These are phyloP conservation scores for Liquidambar formosana DNA, from an alignment of 164 flowering plant species.

Conservation along the genomic window DNA sequence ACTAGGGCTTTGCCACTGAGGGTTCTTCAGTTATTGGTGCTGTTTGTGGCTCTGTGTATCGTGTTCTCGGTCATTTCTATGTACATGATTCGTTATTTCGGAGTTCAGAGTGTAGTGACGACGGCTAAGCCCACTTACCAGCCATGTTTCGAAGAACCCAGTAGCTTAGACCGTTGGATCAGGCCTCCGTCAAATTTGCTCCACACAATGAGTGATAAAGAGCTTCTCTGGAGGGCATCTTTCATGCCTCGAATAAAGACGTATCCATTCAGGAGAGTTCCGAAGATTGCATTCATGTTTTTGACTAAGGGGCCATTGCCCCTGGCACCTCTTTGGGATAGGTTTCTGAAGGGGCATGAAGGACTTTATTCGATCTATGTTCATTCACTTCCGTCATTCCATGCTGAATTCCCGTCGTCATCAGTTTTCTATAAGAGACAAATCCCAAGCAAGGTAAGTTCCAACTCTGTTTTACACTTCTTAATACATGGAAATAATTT, in stretches of 20 bases:
- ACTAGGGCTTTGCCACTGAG: conserved; percentile 38
- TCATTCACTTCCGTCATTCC: conserved; percentile 50
- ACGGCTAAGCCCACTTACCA: conserved; percentile 21
- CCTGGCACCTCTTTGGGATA: conserved; percentile 65
- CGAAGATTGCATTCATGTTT: conserved; percentile 70
- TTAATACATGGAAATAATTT: no score
- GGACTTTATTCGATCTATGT: conserved; percentile 50
- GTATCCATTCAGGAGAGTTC: conserved; percentile 49
- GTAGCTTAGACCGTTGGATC: conserved; percentile 38
- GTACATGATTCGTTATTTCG: conserved; percentile 33
- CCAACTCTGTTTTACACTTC: neutral
- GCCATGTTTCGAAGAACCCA: conserved; percentile 29
- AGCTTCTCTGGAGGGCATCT: conserved; percentile 59
- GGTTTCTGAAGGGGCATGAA: conserved; percentile 55
- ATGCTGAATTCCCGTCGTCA: conserved; percentile 25
- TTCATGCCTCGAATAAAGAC: conserved; percentile 33
- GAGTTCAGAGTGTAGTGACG: conserved; percentile 20
- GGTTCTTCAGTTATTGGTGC: conserved; percentile 33
- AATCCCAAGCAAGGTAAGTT: conserved; percentile 61
- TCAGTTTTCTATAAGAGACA: conserved; percentile 51
- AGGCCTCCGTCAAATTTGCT: conserved; percentile 39
- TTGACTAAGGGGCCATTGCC: conserved; percentile 56
- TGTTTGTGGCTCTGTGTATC: conserved; percentile 38
- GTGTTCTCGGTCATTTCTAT: conserved; percentile 37
- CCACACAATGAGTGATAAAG: conserved; percentile 52